These are phyloP conservation scores for Madurella mycetomatis DNA, from an alignment of 2,329 filamentous ascomycete species.

Conservation along the genomic window DNA sequence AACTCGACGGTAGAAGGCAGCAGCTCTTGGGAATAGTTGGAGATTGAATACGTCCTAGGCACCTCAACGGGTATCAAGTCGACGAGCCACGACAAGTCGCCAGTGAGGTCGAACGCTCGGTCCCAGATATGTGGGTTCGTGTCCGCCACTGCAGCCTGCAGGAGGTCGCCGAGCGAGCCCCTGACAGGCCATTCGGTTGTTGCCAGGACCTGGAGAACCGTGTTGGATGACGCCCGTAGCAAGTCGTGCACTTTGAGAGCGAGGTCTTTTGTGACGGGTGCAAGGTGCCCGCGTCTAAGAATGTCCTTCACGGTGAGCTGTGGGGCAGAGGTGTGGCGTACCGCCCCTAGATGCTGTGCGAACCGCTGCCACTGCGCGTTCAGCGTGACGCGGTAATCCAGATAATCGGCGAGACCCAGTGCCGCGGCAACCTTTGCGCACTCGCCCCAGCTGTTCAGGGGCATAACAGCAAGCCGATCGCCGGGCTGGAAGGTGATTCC, in stretches of 20 bases:
- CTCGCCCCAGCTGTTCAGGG: constrained; percentile 51
- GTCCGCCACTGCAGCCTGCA: constrained; percentile 45
- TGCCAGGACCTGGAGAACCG: constrained; percentile 44
- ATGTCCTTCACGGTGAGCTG: constrained; percentile 45
- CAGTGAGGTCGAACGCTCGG: constrained; percentile 41
- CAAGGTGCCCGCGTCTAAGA: constrained; percentile 47
- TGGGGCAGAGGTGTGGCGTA: constrained; percentile 29
- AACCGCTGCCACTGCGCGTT: constrained; percentile 45
- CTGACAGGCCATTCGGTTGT: constrained; percentile 50
- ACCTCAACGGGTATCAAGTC: constrained; percentile 47
- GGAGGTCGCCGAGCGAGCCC: constrained; percentile 46
- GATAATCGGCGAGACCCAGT: constrained; percentile 43
- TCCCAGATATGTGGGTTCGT: constrained; percentile 48
- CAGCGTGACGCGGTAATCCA: constrained; percentile 39
- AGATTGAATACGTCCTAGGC: constrained; percentile 51
- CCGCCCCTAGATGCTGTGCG: constrained; percentile 41
- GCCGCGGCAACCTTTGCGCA: constrained; percentile 51
- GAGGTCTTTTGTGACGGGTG: constrained; percentile 48
- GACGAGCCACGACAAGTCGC: constrained; percentile 42
- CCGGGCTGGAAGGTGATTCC: constrained; percentile 52
- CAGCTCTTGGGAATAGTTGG: constrained; percentile 46
- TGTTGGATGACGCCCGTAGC: constrained; percentile 46
- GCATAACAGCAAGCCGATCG: constrained; percentile 51
- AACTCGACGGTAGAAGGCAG: constrained; percentile 49
- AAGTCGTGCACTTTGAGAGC: constrained; percentile 46